Evolutionary conservation across 2,329 filamentous ascomycete species (phyloP).

Genomic region (Ceratocystis albifundus): DNA sequence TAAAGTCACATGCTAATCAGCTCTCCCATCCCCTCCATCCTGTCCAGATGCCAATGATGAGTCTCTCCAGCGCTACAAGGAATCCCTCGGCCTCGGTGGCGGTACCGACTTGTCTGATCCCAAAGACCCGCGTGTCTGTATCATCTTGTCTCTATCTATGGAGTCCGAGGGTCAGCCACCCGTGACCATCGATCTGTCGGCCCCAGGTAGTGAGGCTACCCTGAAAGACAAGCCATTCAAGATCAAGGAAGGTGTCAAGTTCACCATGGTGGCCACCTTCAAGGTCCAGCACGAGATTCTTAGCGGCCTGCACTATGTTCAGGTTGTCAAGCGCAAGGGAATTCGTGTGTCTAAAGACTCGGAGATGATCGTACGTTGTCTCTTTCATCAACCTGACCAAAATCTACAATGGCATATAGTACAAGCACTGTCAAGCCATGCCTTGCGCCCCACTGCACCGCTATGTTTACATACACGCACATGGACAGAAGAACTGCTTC

Average conservation of each 20-base stretch:
- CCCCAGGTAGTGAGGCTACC: conserved; percentile 57
- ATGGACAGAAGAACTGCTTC: neutral
- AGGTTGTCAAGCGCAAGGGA: conserved; percentile 82
- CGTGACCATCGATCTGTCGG: conserved; percentile 77
- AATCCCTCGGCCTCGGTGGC: conserved; percentile 76
- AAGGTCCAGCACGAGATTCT: conserved; percentile 95
- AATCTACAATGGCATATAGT: neutral
- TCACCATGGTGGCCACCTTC: conserved; percentile 90
- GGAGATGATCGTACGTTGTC: conserved; percentile 78
- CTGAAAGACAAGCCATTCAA: conserved; percentile 90
- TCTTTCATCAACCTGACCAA: neutral
- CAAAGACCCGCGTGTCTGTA: conserved; percentile 77
- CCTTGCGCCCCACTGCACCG: neutral
- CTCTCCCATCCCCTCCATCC: neutral
- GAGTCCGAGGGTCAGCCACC: conserved; percentile 71
- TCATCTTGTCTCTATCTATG: conserved; percentile 84
- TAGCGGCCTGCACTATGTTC: conserved; percentile 88
- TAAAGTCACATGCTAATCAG: conserved; percentile 13
- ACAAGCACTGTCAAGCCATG: neutral
- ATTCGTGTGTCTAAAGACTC: conserved; percentile 83
- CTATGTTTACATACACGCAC: neutral
- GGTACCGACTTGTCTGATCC: conserved; percentile 62
- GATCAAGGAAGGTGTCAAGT: conserved; percentile 90
- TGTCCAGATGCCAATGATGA: conserved; percentile 61
- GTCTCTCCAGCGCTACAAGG: conserved; percentile 93